Evolutionary conservation across 1,139 yeast genomes (phyloP), one percentile per base, ranked within the genome.

Genomic region (Geotrichum macrosporum): DNA sequence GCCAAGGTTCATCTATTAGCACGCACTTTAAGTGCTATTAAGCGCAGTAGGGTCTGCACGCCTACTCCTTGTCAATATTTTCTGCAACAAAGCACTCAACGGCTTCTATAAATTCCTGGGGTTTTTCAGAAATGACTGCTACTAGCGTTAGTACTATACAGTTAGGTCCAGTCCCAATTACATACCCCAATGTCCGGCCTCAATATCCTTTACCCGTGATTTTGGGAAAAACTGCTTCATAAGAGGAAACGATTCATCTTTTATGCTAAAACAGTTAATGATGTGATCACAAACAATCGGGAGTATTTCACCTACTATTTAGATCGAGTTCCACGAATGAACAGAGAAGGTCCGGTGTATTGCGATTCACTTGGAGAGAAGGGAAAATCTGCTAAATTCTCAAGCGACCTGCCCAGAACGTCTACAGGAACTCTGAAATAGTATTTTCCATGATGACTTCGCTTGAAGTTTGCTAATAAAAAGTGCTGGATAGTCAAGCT

Each of bases 121-220:
- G 63, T 36, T 58, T 56, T 41, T 60, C 64, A 2, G 60, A 54
- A 37, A 59, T 60, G 15, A 60, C 58, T 41, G n/a, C 19, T n/a
- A 18, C 47, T 43, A 38, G 44, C 10, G 30, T 31, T 29, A 39
- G 35, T 3, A 16, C 16, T 6, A 29, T 4, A 19, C n/a, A 18
- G 15, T 29, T 16, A 27, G 20, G 6, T 18, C 16, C 12, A 5
- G 29, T 3, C 22, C 26, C 9, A 31, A n/a, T 5, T 21, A 44
- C 56, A 41, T 57, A 51, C 57, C 77, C 95, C 96, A 92, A 65
- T 92, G 98, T 1, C 96, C 96, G 1, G 89, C 77, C 20, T 85
- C 81, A 27, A 92, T 70, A 58, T 84, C 95, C 43, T 76, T 72
- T 12, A 85, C 67, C 53, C 78, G 84, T 60, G 87, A 87, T 40